Evolutionary conservation across 1,284 basidiomycete species (phyloP), one percentile per base, ranked within the genome.

Genomic region (Ganoderma lucidum): DNA sequence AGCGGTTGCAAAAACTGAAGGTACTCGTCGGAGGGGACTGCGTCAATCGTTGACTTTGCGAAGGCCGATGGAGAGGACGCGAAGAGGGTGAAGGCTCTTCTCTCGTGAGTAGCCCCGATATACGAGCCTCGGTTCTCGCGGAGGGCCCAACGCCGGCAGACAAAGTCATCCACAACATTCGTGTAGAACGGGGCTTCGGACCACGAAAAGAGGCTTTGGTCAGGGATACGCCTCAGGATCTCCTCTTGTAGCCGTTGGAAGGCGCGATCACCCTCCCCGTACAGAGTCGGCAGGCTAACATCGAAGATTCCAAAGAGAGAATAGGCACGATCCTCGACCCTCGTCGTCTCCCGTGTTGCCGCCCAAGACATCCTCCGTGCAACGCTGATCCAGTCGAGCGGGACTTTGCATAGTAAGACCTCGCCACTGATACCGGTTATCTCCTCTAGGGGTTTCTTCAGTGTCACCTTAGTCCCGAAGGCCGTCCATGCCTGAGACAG

Each of bases 291-390:
- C 56, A 66, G 55, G 17, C 58, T 58, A 10, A 69, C 37, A 51
- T 39, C 60, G 51, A 69, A 69, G 35, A 69, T 28, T 2, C 67
- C 67, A 35, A 69, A 37, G 32, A 69, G 60, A 8, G 35, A 69
- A 51, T 65, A 69, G 41, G 67, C 63, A n/a, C 45, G 17, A 37
- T 69, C 67, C 35, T 69, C 67, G 45, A 48, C 60, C 32, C 60
- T 60, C 17, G 64, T 60, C 0, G 68, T 69, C 15, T 42, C 41
- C 6, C 68, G 39, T 1, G 9, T 8, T 4, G 68, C 51, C 9
- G 68, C 68, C 68, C 68, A 69, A 2, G 64, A 69, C 68, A 69
- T 65, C n/a, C 68, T 44, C 12, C 37, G 51, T 8, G 68, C 60
- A n/a, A 69, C 55, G 37, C 68, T 69, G 15, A n/a, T 9, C 19